A percentile compares a stretch with the other conserved stretches of the same genome.
These are phyloP conservation scores for Eragrostis tef DNA, from an alignment of 202 grass and related monocot genomes.

Conservation along the genomic window DNA sequence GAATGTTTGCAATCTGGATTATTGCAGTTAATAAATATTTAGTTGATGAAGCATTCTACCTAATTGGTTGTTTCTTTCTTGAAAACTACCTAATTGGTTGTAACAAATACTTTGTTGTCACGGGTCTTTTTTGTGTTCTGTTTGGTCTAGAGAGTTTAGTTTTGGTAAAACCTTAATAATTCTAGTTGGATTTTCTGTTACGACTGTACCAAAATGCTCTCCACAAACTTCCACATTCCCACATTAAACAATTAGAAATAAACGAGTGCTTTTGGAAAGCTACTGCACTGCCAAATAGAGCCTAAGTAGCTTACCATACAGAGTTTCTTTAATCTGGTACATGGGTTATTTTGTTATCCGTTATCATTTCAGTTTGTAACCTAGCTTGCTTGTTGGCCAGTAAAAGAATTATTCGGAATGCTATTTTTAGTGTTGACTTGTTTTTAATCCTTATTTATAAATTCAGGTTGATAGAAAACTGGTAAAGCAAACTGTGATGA, in stretches of 20 bases:
- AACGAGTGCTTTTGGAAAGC: background rate
- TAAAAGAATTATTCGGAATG: background rate
- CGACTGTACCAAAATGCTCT: background rate
- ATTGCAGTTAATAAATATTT: background rate
- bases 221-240: background rate
- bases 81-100: background rate
- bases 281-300: background rate
- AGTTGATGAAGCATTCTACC: conserved; percentile 32
- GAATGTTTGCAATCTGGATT: conserved; percentile 15
- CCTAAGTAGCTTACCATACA: background rate
- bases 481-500: conserved; percentile 99
- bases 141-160: background rate
- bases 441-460: conserved; percentile 27
- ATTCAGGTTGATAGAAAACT: conserved; percentile 93
- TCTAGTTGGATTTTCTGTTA: background rate
- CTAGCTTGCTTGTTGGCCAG: background rate
- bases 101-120: too few species aligned
- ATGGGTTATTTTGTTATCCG: background rate
- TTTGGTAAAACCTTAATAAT: background rate
- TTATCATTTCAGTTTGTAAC: conserved; percentile 24
- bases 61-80: background rate
- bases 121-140: background rate
- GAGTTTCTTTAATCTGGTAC: conserved; percentile 3
- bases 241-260: background rate
- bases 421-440: background rate